Percentiles rank a stretch among this genome's conserved stretches.
Conservation (phyloP, 2,329 filamentous ascomycete species). For the Aspergillus intermedius region DNA sequence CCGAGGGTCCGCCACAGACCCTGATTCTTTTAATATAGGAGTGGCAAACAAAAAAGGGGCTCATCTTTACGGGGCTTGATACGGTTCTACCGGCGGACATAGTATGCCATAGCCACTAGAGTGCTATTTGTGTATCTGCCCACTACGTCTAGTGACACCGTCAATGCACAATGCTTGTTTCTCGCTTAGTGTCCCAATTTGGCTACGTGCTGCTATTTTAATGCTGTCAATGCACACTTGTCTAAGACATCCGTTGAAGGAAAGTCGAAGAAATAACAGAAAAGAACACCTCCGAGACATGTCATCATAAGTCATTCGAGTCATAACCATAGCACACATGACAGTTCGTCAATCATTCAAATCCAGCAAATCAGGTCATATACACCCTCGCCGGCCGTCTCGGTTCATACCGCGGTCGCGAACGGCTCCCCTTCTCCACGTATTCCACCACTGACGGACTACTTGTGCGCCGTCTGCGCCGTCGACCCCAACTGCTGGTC, state of each 20-base stretch:
- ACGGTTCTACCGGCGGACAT: no score
- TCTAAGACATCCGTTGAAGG: background rate
- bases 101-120: no score
- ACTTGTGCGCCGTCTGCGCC: constrained; percentile 13
- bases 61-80: no score
- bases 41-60: no score
- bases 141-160: background rate
- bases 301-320: background rate
- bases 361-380: constrained; percentile 12
- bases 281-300: background rate
- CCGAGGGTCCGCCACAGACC: no score
- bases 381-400: constrained; percentile 33
- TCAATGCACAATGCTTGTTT: background rate
- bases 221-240: no score
- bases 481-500: constrained; percentile 9
- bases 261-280: background rate
- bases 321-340: no score
- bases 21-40: no score
- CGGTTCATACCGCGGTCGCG: constrained; percentile 18
- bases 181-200: no score
- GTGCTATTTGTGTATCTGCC: background rate
- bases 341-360: background rate
- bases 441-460: constrained; percentile 21
- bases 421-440: constrained; percentile 24
- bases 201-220: no score